Conservation (phyloP, 495 filamentous ascomycete genomes). For the Hypoxylon fuscum region DNA sequence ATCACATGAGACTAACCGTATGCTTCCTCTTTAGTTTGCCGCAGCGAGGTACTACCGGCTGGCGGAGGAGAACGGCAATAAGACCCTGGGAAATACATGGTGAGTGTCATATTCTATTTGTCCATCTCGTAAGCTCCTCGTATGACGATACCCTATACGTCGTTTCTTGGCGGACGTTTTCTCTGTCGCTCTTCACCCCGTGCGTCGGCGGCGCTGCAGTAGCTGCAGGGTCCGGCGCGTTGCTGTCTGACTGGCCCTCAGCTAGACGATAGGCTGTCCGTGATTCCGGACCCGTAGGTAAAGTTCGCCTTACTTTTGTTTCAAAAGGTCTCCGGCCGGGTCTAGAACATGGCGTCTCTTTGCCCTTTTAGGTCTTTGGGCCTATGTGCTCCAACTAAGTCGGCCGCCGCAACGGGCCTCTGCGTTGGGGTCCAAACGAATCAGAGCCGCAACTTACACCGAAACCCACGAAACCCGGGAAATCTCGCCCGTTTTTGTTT, state of each 20-base stretch:
- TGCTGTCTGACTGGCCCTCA: slow-evolving; percentile 16
- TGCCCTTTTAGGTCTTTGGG: slow-evolving; percentile 8
- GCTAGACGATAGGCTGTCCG: slow-evolving; percentile 38
- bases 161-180: slow-evolving; percentile 22
- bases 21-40: slow-evolving; percentile 66
- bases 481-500: slow-evolving; percentile 29
- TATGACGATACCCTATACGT: slow-evolving; percentile 26
- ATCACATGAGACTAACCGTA: slow-evolving; percentile 53
- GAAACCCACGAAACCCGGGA: slow-evolving; percentile 39
- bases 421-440: slow-evolving; percentile 33
- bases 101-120: slow-evolving; percentile 60
- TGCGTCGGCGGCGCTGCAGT: slow-evolving; percentile 38
- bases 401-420: slow-evolving; percentile 39
- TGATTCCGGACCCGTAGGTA: slow-evolving; percentile 18
- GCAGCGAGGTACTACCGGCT: slow-evolving; percentile 93
- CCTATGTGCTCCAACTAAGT: slow-evolving; percentile 18
- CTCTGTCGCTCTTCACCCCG: slow-evolving; percentile 19
- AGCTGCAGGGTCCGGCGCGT: slow-evolving; percentile 28
- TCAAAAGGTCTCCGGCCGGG: slow-evolving; percentile 21
- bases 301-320: slow-evolving; percentile 34
- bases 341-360: slow-evolving; percentile 33
- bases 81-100: slow-evolving; percentile 95
- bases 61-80: slow-evolving; percentile 87
- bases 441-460: slow-evolving; percentile 40
- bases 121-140: slow-evolving; percentile 33